phyloP scores from a whole-genome alignment of 441 rosid species.

The Jatropha multifida region DNA sequence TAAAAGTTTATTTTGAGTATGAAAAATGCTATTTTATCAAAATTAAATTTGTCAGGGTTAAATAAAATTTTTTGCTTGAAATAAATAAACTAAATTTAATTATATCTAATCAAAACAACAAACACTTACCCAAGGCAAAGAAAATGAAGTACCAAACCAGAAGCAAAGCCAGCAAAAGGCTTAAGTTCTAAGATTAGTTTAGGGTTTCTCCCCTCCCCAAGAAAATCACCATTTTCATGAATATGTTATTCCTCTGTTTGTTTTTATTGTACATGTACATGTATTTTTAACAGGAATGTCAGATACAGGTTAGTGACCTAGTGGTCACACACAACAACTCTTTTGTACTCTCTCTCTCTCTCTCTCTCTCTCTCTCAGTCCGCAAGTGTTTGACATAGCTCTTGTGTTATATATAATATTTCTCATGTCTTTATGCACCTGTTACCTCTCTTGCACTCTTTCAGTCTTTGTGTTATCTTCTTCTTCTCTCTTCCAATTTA shows the following conservation, averaged over 20 bases:
- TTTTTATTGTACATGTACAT: neutral
- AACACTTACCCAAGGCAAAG: too few relatives aligned
- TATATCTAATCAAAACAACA: too few relatives aligned
- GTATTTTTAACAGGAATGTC: constrained; percentile 45
- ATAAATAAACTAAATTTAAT: too few relatives aligned
- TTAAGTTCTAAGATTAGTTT: too few relatives aligned
- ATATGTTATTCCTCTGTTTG: constrained; percentile 2
- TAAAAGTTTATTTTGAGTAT: too few relatives aligned
- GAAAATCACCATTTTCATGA: constrained; percentile 14
- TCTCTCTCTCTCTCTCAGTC: neutral
- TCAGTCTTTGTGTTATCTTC: constrained; percentile 16
- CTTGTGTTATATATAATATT: constrained; percentile 6
- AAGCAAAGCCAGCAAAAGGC: too few relatives aligned
- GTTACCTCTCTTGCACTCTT: constrained; percentile 31
- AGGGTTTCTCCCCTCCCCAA: neutral
- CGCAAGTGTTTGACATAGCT: constrained; percentile 1
- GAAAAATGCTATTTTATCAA: too few relatives aligned
- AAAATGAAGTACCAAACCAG: too few relatives aligned
- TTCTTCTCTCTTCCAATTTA: constrained; percentile 21
- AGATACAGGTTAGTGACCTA: constrained; percentile 28
- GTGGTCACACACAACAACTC: constrained; percentile 32
- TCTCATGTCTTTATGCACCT: constrained; percentile 35
- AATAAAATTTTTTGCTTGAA: too few relatives aligned
- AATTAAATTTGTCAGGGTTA: too few relatives aligned
- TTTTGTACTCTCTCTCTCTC: constrained; percentile 16